Conservation (phyloP, 371 early-diverging fungal genomes). For the Apophysomyces ossiformis region DNA sequence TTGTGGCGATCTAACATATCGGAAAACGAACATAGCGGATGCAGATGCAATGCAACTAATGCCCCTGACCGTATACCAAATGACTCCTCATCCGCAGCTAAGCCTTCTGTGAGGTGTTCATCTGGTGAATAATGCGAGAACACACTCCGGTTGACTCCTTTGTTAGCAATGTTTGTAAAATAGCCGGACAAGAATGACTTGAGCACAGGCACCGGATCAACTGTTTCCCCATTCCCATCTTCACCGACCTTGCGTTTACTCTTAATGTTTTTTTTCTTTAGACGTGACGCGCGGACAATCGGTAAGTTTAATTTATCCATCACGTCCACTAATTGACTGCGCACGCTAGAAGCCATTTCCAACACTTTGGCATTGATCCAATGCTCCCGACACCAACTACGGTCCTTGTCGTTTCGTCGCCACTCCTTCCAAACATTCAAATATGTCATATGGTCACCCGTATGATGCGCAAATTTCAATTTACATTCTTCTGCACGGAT, state of each 20-base stretch:
- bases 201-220: slow-evolving; percentile 63
- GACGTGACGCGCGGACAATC: slow-evolving; percentile 38
- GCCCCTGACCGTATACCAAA: slow-evolving; percentile 30
- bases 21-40: slow-evolving; percentile 66
- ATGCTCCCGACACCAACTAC: slow-evolving; percentile 89
- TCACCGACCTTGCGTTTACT: slow-evolving; percentile 26
- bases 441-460: slow-evolving; percentile 93
- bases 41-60: slow-evolving; percentile 69
- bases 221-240: slow-evolving; percentile 22
- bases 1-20: slow-evolving; percentile 50
- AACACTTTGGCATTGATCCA: slow-evolving; percentile 87
- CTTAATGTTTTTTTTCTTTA: slow-evolving; percentile 23
- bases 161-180: slow-evolving; percentile 78
- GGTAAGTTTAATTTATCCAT: slow-evolving; percentile 83
- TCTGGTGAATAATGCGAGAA: slow-evolving; percentile 79
- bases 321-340: slow-evolving; percentile 87
- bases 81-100: slow-evolving; percentile 21
- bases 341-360: slow-evolving; percentile 84
- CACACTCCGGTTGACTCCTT: slow-evolving; percentile 62
- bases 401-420: slow-evolving; percentile 76
- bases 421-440: slow-evolving; percentile 90
- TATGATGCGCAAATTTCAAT: slow-evolving; percentile 62
- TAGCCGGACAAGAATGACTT: slow-evolving; percentile 75
- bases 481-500: slow-evolving; percentile 83
- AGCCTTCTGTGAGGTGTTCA: slow-evolving; percentile 34